Evolutionary conservation across 2,329 filamentous ascomycete species (phyloP), one percentile per base, ranked within the genome.

Genomic region (Epichloe festucae): DNA sequence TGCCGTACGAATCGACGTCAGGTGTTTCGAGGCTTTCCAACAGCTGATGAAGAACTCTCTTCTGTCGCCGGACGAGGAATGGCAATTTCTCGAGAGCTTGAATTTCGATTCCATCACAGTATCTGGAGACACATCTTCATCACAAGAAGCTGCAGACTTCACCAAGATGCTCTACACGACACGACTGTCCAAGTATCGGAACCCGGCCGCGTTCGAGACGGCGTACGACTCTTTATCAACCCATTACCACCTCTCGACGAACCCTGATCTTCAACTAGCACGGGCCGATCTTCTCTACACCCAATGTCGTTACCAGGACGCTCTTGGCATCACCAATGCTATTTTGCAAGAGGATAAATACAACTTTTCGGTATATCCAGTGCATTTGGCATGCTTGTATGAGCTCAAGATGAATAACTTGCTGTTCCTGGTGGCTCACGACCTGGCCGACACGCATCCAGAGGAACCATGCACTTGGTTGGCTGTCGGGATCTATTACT

Each of bases 11-110:
- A 96, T 98, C 62, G 93, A 98, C 64, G 90, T 97, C 3, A 90
- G 95, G 67, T 98, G 93, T 69, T 97, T 95, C 64, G 93, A 98
- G 68, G 93, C 93, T 0, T 97, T 98, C 63, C 90, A 96, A 61
- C 90, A 97, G 71, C 78, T 98, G 51, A 96, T 97, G 83, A 89
- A 89, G 70, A 98, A 98, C 70, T 87, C 87, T 19, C 76, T 98
- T 55, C 86, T 98, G 80, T 81, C 81, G 46, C 89, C 90, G 0
- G 83, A 87, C 38, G 90, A 96, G 67, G 90, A 96, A 65, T 88
- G 91, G 78, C 79, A 84, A 48, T 95, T 96, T 56, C 76, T 96
- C 43, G 85, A 93, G 58, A 88, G 86, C 49, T 77, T 96, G 21
- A 83, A 96, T 68, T 98, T 98, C 64, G 89, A 95, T 65, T 82